These are phyloP conservation scores for Phytophthora foliorum DNA, from an alignment of 352 stramenopile species.

Conservation along the genomic window DNA sequence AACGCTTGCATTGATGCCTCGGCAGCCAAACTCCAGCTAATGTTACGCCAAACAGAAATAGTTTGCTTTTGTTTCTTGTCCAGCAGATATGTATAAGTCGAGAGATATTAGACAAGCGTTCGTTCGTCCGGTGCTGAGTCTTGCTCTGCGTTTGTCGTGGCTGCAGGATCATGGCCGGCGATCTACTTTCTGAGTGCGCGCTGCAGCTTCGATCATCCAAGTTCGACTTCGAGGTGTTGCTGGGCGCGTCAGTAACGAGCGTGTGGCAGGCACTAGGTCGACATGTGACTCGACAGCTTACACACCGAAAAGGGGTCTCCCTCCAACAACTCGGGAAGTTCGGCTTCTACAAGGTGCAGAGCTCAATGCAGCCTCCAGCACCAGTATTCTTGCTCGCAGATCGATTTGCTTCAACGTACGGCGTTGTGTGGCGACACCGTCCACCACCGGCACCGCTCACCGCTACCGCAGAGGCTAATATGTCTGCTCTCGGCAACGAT, in stretches of 20 bases:
- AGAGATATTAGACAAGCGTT: slow-evolving; percentile 25
- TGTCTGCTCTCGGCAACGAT: slow-evolving; percentile 56
- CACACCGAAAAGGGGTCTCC: slow-evolving; percentile 44
- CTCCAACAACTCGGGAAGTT: slow-evolving; percentile 67
- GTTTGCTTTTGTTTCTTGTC: slow-evolving; percentile 9
- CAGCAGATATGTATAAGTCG: slow-evolving; percentile 13
- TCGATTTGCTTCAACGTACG: slow-evolving; percentile 54
- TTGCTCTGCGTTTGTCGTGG: neutral
- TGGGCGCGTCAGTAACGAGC: slow-evolving; percentile 48
- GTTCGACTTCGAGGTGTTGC: slow-evolving; percentile 72
- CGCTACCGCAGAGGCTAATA: slow-evolving; percentile 50
- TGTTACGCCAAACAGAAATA: slow-evolving; percentile 32
- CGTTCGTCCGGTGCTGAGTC: neutral
- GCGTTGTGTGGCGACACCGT: slow-evolving; percentile 46
- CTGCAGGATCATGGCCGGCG: slow-evolving; percentile 4
- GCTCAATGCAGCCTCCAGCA: slow-evolving; percentile 17
- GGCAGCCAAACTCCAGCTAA: slow-evolving; percentile 11
- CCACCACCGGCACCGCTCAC: slow-evolving; percentile 57
- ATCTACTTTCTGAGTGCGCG: slow-evolving; percentile 57
- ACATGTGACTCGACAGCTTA: slow-evolving; percentile 40
- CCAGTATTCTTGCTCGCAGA: slow-evolving; percentile 67
- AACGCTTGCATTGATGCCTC: slow-evolving; percentile 28
- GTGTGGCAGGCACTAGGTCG: slow-evolving; percentile 58
- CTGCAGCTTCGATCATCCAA: slow-evolving; percentile 54
- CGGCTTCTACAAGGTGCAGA: slow-evolving; percentile 57